Base-by-base conservation (phyloP, 192 early-diverging fungal species). In the Mortierella antarctica region DNA sequence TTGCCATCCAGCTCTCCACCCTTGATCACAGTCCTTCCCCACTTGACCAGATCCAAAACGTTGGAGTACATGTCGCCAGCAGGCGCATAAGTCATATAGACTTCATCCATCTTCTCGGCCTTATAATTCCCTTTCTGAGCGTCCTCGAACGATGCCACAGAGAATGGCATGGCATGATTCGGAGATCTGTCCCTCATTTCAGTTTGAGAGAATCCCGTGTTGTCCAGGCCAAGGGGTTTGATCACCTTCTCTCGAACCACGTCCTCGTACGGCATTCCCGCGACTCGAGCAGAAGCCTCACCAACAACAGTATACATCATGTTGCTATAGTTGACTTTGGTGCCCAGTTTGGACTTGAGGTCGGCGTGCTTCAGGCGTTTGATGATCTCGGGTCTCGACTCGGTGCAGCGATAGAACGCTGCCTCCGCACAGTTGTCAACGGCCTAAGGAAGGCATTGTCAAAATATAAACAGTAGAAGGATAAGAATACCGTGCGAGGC, bases 371-470 rank as follows among this genome's bases (percentile, higher is more conserved):
- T 48, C 11, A 70, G 21, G 7, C 58, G 57, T 10, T 70, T 70
- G 49, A 70, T 70, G 6, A 70, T 13, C 1, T 70, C 67, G 6
- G 9, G 5, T 18, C 57, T 52, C 2, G 57, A 20, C 17, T 20
- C 23, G 7, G 10, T 13, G 57, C 40, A 31, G 31, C 31, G 31
- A 31, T 31, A 31, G 31, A 31, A 31, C 31, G 31, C 31, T 2
- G 31, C 31, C 31, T 31, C 31, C 31, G 31, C 31, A 31, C 31
- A 31, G 31, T 31, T 31, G 31, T 31, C 31, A 31, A 31, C 31
- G 31, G 21, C 23, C 49, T 48, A 49, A 51, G 60, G 57, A 57
- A 70, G 21, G 58, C 58, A 15, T 15, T 39, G 58, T 60, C 56
- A 13, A 61, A 6, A 7, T 47, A 31, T 31, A 31, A 31, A 31